Evolutionary conservation across 2,329 filamentous ascomycete genomes (phyloP), one percentile per base, ranked within the genome.

Genomic region (Pyrenophora tritici-repentis): DNA sequence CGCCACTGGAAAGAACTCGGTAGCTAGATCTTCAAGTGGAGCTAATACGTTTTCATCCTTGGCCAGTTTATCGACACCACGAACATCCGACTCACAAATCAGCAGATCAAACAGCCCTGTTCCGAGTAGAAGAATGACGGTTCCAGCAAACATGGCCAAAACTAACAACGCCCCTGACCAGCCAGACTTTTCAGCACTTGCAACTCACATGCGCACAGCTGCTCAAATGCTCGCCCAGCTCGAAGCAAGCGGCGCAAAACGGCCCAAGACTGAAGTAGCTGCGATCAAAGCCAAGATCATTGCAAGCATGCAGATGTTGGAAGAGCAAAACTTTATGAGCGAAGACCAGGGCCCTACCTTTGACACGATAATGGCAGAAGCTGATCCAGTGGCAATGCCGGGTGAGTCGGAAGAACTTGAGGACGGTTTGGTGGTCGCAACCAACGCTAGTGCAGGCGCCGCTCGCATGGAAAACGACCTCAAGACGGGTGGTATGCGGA

Each of bases 391-490:
- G 3, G 75, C 75, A 17, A 76, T 81, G 4, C 76, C 76, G 10
- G 74, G 76, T 13, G 77, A 76, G 6, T 71, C 77, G 1, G 77
- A 82, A 20, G 81, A 84, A 51, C 73, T 86, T 3, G 83, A 86
- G 39, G 81, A 83, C 13, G 83, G 82, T 12, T 73, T 75, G 16
- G 76, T 78, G 3, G 73, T 79, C 2, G 63, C 76, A 1, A 79
- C 86, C 51, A 89, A 89, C 61, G 81, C 85, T 12, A 88, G 84
- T 50, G 89, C 89, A 8, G 90, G 90, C 50, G 86, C 88, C 45
- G 90, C 89, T 47, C 83, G 90, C 50, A 94, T 94, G 90, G 90
- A 94, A 70, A 94, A 94, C 68, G 90, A 94, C 69, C 83, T 91
- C 72, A 93, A 91, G 77, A 94, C 90, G 12, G 90, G 89, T 57